Evolutionary conservation across 306 rosid genomes (phyloP).

Genomic region (Sindora glabra): DNA sequence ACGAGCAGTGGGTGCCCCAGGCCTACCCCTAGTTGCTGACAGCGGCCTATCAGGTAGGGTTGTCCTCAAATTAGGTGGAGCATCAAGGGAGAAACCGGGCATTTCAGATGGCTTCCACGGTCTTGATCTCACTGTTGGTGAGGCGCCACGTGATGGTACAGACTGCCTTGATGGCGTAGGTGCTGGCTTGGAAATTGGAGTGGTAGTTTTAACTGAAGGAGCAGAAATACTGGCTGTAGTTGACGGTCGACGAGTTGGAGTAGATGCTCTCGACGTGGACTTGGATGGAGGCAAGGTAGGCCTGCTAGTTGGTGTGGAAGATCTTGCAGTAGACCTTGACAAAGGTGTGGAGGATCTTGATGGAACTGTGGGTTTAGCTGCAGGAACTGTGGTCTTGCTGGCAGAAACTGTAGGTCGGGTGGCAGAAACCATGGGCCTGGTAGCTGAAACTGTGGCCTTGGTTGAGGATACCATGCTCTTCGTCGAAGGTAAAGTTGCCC

Average conservation of each 20-base stretch:
- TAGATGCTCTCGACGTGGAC: constrained; percentile 72
- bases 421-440: constrained; percentile 38
- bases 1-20: constrained; percentile 85
- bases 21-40: constrained; percentile 88
- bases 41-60: constrained; percentile 82
- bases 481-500: constrained; percentile 48
- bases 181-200: constrained; percentile 51
- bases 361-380: constrained; percentile 43
- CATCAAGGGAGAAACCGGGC: constrained; percentile 90
- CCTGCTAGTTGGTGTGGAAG: constrained; percentile 83
- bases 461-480: constrained; percentile 35
- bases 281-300: constrained; percentile 71
- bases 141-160: constrained; percentile 70
- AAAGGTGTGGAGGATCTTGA: constrained; percentile 84
- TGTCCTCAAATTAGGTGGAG: constrained; percentile 89
- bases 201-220: constrained; percentile 39
- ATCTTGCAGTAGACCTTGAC: constrained; percentile 64
- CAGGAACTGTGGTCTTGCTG: constrained; percentile 28
- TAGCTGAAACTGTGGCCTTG: constrained; percentile 41
- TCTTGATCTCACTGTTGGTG: constrained; percentile 82
- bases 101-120: constrained; percentile 95
- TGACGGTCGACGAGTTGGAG: constrained; percentile 80
- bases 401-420: constrained; percentile 32
- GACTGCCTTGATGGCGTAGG: constrained; percentile 43
- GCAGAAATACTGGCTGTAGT: constrained; percentile 55